Evolutionary conservation across 495 filamentous ascomycete species (phyloP), one percentile per base, ranked within the genome.

Genomic region (Bathelium albidoporum): DNA sequence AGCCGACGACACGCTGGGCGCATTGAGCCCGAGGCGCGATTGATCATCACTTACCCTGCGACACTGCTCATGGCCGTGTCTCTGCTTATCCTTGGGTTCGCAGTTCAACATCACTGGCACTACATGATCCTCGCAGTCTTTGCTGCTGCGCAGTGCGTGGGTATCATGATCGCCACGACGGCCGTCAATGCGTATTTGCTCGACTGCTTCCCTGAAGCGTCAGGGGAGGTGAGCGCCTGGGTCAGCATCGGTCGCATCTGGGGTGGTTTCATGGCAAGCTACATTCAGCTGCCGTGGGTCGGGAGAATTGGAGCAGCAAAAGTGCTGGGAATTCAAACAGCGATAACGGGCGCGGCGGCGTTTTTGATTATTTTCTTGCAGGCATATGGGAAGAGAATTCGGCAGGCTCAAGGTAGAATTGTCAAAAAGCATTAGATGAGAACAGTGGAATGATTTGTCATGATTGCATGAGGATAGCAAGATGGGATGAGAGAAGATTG

Each of bases 151-250:
- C 68, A 73, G 43, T 62, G 62, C 29, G 70, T 73, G 43, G 71
- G 66, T 32, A 64, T 66, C 34, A 70, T 76, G 58, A 68, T 72
- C 26, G 65, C 59, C 32, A 73, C 71, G 26, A 71, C 69, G 1
- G 73, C 69, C 16, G 68, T 78, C 24, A 73, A 64, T 29, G 74
- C 75, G 14, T 77, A 76, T 61, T 32, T 70, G 18, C 66, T 75
- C 18, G 74, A 77, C 62, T 66, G 66, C 24, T 73, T 74, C 44
- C 73, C 73, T 0, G 44, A 68, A 10, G 68, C 68, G 18, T 65
- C 71, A 12, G 72, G 71, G 10, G 66, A 73, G 62, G 68, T 73
- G 18, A 63, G 61, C 32, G 67, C 70, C 22, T 74, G 70, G 71
- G 58, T 77, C 45, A 72, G 68, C 52, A 69, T 73, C 12, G 24